These are phyloP conservation scores for Aspergillus flavus DNA, from an alignment of 2,329 filamentous ascomycete species.

Conservation along the genomic window DNA sequence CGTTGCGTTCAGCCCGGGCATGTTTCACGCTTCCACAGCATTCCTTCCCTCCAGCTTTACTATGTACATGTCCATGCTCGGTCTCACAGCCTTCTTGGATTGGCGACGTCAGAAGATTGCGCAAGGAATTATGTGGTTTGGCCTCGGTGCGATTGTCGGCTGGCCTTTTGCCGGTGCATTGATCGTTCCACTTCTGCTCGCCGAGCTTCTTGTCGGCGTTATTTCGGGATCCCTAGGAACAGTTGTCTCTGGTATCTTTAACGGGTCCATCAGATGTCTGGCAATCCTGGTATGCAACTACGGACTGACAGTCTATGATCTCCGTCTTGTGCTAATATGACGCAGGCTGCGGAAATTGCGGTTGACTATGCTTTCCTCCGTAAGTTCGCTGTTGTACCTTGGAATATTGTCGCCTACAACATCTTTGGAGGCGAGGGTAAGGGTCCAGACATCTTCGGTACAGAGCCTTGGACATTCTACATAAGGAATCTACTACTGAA, in stretches of 20 bases:
- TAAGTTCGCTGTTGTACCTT: constrained; percentile 73
- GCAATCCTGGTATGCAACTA: constrained; percentile 65
- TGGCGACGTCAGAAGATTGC: constrained; percentile 80
- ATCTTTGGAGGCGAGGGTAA: constrained; percentile 76
- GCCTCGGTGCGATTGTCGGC: constrained; percentile 78
- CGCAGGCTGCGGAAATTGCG: constrained; percentile 66
- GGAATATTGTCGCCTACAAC: constrained; percentile 96
- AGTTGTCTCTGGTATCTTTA: constrained; percentile 62
- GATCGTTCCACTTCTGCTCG: constrained; percentile 75
- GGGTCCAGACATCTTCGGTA: constrained; percentile 91
- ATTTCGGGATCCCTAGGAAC: constrained; percentile 62
- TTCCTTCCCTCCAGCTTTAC: constrained; percentile 94
- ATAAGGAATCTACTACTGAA: constrained; percentile 87
- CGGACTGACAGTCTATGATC: neutral
- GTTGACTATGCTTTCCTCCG: constrained; percentile 86
- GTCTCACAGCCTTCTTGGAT: constrained; percentile 86
- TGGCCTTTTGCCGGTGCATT: constrained; percentile 94
- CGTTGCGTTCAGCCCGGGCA: constrained; percentile 78
- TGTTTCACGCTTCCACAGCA: constrained; percentile 86
- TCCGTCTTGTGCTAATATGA: constrained; percentile 27
- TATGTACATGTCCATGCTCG: constrained; percentile 91
- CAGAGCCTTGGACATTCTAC: constrained; percentile 97
- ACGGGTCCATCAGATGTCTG: constrained; percentile 68
- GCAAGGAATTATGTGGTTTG: constrained; percentile 87
- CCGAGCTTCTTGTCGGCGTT: constrained; percentile 66